Conservation (phyloP, 352 stramenopile genomes). For the Elongisporangium prolatum region DNA sequence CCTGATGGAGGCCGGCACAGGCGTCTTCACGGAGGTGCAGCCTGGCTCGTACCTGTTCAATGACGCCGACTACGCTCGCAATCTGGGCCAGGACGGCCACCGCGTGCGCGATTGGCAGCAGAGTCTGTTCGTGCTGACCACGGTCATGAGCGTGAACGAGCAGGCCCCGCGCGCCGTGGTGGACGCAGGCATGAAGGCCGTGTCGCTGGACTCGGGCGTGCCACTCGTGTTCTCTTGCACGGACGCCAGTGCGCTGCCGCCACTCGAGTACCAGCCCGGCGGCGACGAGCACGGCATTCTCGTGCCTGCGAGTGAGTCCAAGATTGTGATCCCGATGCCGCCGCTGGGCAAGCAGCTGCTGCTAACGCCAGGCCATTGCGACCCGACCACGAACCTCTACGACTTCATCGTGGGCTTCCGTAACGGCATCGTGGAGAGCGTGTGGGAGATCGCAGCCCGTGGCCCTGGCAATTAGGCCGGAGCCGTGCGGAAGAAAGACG, state of each 20-base stretch:
- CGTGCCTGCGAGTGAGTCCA: slow-evolving; percentile 12
- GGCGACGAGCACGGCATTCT: slow-evolving; percentile 72
- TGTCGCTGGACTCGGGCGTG: slow-evolving; percentile 58
- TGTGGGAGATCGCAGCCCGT: slow-evolving; percentile 53
- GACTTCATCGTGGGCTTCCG: slow-evolving; percentile 65
- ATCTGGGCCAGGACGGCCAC: slow-evolving; percentile 33
- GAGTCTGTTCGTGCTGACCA: slow-evolving; percentile 65
- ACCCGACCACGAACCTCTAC: slow-evolving; percentile 78
- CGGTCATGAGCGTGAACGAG: slow-evolving; percentile 56
- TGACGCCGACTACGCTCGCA: slow-evolving; percentile 66
- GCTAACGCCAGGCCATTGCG: slow-evolving; percentile 62
- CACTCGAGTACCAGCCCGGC: slow-evolving; percentile 49
- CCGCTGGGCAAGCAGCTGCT: slow-evolving; percentile 47
- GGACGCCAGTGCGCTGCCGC: slow-evolving; percentile 24
- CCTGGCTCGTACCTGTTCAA: slow-evolving; percentile 77
- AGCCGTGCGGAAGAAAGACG: too few species aligned
- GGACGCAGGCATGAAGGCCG: slow-evolving; percentile 69
- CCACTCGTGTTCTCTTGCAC: slow-evolving; percentile 47
- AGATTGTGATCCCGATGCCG: slow-evolving; percentile 31
- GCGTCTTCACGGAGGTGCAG: slow-evolving; percentile 74
- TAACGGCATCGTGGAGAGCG: slow-evolving; percentile 35
- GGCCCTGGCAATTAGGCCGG: slow-evolving; percentile 46
- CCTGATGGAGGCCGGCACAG: slow-evolving; percentile 45
- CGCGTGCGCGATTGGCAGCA: slow-evolving; percentile 47
- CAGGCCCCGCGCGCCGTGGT: slow-evolving; percentile 45